Conservation (phyloP, 495 filamentous ascomycete species). For the Xylaria acuta region DNA sequence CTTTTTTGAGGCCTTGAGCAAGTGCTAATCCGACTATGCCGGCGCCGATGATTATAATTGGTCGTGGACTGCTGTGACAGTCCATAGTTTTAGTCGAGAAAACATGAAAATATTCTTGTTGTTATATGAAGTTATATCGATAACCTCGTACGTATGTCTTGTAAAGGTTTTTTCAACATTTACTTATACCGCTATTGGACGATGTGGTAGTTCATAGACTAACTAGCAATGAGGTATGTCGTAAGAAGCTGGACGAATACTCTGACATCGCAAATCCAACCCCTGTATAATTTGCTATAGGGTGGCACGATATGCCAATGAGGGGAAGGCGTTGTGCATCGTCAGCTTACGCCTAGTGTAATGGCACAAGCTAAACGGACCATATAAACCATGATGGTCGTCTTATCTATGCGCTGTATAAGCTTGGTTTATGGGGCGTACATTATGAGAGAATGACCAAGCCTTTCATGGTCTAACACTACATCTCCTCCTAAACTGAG, state of each 20-base stretch:
- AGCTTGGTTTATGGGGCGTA: background rate
- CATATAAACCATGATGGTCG: background rate
- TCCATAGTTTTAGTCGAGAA: background rate
- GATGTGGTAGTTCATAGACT: background rate
- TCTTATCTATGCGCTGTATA: background rate
- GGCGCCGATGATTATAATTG: background rate
- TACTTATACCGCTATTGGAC: background rate
- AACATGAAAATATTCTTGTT: background rate
- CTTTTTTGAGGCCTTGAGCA: background rate
- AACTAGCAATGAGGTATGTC: background rate
- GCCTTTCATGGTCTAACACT: background rate
- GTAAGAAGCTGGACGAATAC: background rate
- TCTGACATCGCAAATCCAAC: background rate
- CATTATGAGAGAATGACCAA: background rate
- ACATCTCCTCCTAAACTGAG: background rate
- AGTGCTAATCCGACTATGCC: conserved; percentile 4
- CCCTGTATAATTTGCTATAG: background rate
- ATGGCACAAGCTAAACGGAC: background rate
- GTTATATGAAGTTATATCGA: background rate
- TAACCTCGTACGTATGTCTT: background rate
- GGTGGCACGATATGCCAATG: background rate
- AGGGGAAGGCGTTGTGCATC: background rate
- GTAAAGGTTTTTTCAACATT: background rate
- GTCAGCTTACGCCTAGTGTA: background rate
- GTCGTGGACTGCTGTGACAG: background rate